Conservation (phyloP, 257 asterid genomes). For the Solanum medicagineum region DNA sequence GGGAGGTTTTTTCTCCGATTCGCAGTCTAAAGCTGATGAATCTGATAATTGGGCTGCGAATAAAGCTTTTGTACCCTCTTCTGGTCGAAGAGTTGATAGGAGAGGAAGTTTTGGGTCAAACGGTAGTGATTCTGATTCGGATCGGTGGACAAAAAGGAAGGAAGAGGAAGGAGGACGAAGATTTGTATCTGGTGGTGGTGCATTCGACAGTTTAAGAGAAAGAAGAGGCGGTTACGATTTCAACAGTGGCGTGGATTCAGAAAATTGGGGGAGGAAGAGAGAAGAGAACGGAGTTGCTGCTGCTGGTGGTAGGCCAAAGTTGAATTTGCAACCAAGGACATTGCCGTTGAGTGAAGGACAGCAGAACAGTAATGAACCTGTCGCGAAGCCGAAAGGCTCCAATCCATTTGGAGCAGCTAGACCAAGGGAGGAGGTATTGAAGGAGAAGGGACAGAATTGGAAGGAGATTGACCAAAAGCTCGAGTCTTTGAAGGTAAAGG, state of each 20-base stretch:
- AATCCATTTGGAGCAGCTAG: slow-evolving; percentile 90
- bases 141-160: slow-evolving; percentile 57
- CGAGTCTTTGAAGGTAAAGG: slow-evolving; percentile 48
- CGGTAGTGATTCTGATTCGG: slow-evolving; percentile 57
- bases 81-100: slow-evolving; percentile 46
- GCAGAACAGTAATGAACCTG: slow-evolving; percentile 8
- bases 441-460: slow-evolving; percentile 90
- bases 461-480: slow-evolving; percentile 82
- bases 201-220: slow-evolving; percentile 10
- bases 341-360: slow-evolving; percentile 26
- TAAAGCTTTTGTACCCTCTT: slow-evolving; percentile 59
- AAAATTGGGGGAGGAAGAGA: slow-evolving; percentile 12
- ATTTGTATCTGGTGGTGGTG: not conserved
- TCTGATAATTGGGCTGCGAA: slow-evolving; percentile 78
- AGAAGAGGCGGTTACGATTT: not conserved
- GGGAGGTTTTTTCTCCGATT: slow-evolving; percentile 74
- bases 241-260: not conserved
- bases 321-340: slow-evolving; percentile 34
- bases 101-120: slow-evolving; percentile 57
- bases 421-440: slow-evolving; percentile 96
- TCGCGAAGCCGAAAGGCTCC: slow-evolving; percentile 45
- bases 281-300: not conserved
- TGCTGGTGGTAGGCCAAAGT: slow-evolving; percentile 8
- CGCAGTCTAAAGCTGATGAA: slow-evolving; percentile 75
- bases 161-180: slow-evolving; percentile 45